These are phyloP conservation scores for Dipteronia dyeriana DNA, from an alignment of 345 rosid genomes.

Conservation along the genomic window DNA sequence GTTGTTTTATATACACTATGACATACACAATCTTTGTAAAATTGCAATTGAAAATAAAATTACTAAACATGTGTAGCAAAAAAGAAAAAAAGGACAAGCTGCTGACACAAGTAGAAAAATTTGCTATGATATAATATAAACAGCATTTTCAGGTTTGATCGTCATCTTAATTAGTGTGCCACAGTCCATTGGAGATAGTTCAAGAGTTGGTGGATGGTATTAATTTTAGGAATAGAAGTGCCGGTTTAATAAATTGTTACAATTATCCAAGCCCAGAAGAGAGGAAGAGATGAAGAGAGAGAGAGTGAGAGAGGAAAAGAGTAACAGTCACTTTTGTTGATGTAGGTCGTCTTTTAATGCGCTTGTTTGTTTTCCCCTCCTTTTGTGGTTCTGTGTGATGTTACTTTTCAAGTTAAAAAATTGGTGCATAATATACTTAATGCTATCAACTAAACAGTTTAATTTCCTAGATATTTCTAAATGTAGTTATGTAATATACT, in stretches of 20 bases:
- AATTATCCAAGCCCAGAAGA: neutral
- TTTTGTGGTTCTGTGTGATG: neutral
- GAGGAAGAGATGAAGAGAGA: neutral
- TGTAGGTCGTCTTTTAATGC: neutral
- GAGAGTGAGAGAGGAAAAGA: neutral
- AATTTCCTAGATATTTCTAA: neutral
- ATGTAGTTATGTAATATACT: neutral
- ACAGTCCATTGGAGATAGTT: constrained; percentile 4
- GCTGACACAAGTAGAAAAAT: constrained; percentile 8
- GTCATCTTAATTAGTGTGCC: constrained; percentile 7
- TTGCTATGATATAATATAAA: neutral
- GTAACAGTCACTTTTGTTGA: neutral
- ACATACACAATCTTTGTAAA: constrained; percentile 2
- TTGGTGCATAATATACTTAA: neutral
- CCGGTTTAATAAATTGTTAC: neutral
- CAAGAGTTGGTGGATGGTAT: constrained; percentile 1
- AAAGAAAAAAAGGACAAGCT: constrained; percentile 1
- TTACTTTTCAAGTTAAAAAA: neutral
- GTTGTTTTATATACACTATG: neutral
- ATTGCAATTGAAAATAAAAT: constrained; percentile 6
- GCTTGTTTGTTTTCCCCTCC: neutral
- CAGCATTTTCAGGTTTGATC: constrained; percentile 7
- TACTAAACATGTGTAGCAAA: neutral
- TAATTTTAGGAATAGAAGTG: neutral
- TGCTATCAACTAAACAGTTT: neutral